Evolutionary conservation across 169 alveolate species (phyloP), one percentile per base, ranked within the genome.

Genomic region (Plasmodium falciparum): DNA sequence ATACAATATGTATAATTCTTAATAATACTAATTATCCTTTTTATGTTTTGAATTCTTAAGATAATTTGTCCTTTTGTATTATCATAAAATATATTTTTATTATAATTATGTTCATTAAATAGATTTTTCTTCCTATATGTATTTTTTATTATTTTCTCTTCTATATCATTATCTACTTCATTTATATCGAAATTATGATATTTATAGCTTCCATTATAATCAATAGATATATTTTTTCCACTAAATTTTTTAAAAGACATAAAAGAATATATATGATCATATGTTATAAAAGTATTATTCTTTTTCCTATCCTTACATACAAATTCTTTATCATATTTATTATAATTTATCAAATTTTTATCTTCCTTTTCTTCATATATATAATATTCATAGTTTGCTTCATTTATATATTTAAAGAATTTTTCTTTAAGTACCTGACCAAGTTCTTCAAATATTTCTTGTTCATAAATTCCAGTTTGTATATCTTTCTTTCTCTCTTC

Each of bases 341-440:
- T 61, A 15, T 63, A 24, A 20, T 72, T 69, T 29, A 26, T 24
- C 24, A 13, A 39, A 39, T 39, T 39, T 5, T 39, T 43, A 49
- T 83, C 20, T 7, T 67, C 29, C 17, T 56, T 86, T 43, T 43
- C 88, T 47, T 86, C 76, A 71, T 74, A 39, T 24, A 66, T 59
- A 72, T 24, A 86, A 20, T 29, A 43, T 29, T 86, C 92, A 61
- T 45, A 86, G 12, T 86, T 71, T 17, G 56, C 62, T 71, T 72
- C 92, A 71, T 86, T 39, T 15, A 54, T 75, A 26, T 86, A 86
- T 62, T 86, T 86, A 12, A 43, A 67, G 65, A 71, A 86, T 7
- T 61, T 59, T 9, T 58, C 66, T 22, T 29, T 61, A 47, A 61
- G 73, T 66, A 22, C 76, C 61, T 50, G 24, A 71, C 50, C 70